Evolutionary conservation across 352 stramenopile genomes (phyloP), one percentile per base, ranked within the genome.

Genomic region (Globisporangium ultimum): DNA sequence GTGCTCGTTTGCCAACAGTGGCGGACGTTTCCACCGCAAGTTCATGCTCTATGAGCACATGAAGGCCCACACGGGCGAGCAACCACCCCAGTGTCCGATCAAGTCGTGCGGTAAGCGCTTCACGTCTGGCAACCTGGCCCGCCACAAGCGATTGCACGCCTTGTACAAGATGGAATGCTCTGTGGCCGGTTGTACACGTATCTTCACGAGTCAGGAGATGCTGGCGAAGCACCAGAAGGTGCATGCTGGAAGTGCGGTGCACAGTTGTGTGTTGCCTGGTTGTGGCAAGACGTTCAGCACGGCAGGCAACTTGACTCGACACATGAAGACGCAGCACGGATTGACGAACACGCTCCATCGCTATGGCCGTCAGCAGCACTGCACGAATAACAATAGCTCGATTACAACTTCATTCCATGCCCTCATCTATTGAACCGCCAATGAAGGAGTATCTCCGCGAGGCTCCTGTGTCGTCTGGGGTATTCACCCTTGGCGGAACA

Each of bases 11-110:
- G 38, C 53, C 12, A 51, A 63, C 24, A 84, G 74, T 50, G 67
- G 57, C 13, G 70, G 72, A 17, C 71, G 73, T 3, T 87, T 89
- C 68, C 76, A 86, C 62, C 79, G 79, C 66, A 86, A 84, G 54
- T 89, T 84, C 55, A 89, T 78, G 47, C 63, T 87, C 53, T 80
- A 73, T 42, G 78, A 88, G 55, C 82, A 91, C 60, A 76, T 84
- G 55, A 89, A 89, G 70, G 90, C 80, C 46, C 82, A 91, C 68
- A 89, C 80, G 49, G 82, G 82, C n/a, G 80, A 89, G 65, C 78
- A 89, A 49, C 80, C 83, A 2, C 76, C 89, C 50, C 22, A 59
- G 28, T 80, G 71, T 11, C 50, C 63, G 24, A 53, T 63, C 24
- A 20, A 20, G 32, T 58, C 55, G n/a, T 74, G 67, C 41, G 64